phyloP scores from a whole-genome alignment of 495 filamentous ascomycete genomes.

The Xylona heveae region DNA sequence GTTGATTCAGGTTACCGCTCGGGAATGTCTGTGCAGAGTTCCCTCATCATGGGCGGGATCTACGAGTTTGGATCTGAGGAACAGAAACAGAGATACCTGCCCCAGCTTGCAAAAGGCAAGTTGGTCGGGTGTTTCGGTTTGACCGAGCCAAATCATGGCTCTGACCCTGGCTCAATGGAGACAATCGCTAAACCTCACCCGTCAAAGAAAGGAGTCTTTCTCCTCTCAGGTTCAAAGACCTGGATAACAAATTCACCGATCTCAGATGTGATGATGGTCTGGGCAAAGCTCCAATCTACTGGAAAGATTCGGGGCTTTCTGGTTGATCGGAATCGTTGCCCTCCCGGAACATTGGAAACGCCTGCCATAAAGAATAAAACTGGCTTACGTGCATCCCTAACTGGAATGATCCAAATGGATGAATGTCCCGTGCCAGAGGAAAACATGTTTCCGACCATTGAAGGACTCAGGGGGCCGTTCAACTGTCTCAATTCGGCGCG shows the following conservation, averaged over 20 bases:
- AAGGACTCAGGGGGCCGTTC: slow-evolving; percentile 79
- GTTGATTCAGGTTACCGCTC: slow-evolving; percentile 92
- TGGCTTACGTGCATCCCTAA: slow-evolving; percentile 79
- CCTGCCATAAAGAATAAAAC: slow-evolving; percentile 90
- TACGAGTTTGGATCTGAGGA: slow-evolving; percentile 79
- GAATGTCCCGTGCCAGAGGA: slow-evolving; percentile 70
- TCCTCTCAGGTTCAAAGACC: slow-evolving; percentile 74
- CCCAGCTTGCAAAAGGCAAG: slow-evolving; percentile 68
- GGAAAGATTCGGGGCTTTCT: slow-evolving; percentile 94
- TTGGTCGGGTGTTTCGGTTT: slow-evolving; percentile 81
- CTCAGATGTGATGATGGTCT: slow-evolving; percentile 73
- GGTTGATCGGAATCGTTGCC: slow-evolving; percentile 61
- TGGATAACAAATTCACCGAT: slow-evolving; percentile 99
- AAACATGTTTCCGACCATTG: slow-evolving; percentile 86
- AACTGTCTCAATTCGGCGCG: slow-evolving; percentile 83
- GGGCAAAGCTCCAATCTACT: slow-evolving; percentile 78
- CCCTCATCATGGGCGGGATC: slow-evolving; percentile 91
- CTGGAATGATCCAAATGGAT: slow-evolving; percentile 94
- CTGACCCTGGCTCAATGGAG: slow-evolving; percentile 93
- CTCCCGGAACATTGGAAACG: slow-evolving; percentile 74
- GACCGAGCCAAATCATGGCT: slow-evolving; percentile 95
- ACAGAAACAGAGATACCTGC: slow-evolving; percentile 75
- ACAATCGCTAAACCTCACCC: slow-evolving; percentile 71
- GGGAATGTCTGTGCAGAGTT: slow-evolving; percentile 90
- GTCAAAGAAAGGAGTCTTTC: slow-evolving; percentile 63